A percentile compares a stretch with the other conserved stretches of the same genome.
These are phyloP conservation scores for Boletus sp. DNA, from an alignment of 768 basidiomycete genomes.

Conservation along the genomic window DNA sequence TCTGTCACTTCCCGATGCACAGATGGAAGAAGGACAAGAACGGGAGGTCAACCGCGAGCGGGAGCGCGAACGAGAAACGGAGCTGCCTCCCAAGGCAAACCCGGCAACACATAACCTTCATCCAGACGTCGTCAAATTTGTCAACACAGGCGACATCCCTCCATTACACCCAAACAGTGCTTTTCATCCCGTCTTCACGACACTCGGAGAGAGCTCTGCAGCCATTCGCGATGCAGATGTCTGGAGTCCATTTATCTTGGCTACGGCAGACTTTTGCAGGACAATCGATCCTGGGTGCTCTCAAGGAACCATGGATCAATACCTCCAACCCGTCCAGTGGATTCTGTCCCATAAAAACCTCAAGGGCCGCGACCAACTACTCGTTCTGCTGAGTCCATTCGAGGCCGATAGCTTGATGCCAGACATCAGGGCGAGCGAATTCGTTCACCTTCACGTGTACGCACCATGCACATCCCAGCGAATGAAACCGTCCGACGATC, in stretches of 20 bases:
- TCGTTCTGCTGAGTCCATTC: too few relatives aligned
- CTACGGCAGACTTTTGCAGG: constrained; percentile 9
- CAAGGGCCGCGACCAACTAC: too few relatives aligned
- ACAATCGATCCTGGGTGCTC: constrained; percentile 6
- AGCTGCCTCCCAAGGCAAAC: constrained; percentile 30
- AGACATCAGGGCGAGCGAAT: too few relatives aligned
- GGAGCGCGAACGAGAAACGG: constrained; percentile 37
- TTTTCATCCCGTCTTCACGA: constrained; percentile 19
- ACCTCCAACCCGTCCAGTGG: too few relatives aligned
- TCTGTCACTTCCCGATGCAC: constrained; percentile 5
- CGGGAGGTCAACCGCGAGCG: constrained; percentile 36
- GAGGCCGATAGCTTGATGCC: too few relatives aligned
- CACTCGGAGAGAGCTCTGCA: neutral
- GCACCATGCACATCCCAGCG: too few relatives aligned
- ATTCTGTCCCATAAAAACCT: too few relatives aligned
- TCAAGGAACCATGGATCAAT: neutral
- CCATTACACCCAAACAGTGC: neutral
- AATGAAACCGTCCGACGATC: too few relatives aligned
- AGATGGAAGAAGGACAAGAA: constrained; percentile 6
- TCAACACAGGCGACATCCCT: constrained; percentile 22
- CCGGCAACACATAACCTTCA: constrained; percentile 18
- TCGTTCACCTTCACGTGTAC: too few relatives aligned
- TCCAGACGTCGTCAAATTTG: constrained; percentile 17
- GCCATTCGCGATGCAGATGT: too few relatives aligned
- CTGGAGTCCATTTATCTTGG: neutral